Conservation (phyloP, 2,329 filamentous ascomycete species). For the Karstenula rhodostoma region DNA sequence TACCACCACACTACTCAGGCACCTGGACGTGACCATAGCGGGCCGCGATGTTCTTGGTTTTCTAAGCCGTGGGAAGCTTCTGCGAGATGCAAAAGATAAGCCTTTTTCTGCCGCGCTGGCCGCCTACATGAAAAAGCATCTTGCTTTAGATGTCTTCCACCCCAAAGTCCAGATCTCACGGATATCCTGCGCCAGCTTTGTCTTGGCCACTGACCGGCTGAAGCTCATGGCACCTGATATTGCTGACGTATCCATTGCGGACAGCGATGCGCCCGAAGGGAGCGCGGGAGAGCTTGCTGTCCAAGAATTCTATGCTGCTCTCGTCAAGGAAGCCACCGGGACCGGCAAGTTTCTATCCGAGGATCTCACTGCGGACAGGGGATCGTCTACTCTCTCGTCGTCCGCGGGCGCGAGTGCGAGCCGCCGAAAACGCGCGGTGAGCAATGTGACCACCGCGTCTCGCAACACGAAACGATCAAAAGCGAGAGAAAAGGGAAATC, state of each 20-base stretch:
- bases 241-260: constrained; percentile 32
- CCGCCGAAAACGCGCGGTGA: constrained; percentile 39
- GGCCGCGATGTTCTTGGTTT: constrained; percentile 51
- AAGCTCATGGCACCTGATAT: constrained; percentile 47
- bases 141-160: constrained; percentile 52
- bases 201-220: constrained; percentile 49
- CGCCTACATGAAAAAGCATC: constrained; percentile 50
- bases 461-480: constrained; percentile 37
- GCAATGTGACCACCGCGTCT: constrained; percentile 28
- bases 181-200: constrained; percentile 54
- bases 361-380: constrained; percentile 16
- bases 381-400: constrained; percentile 37
- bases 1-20: constrained; percentile 46
- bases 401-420: constrained; percentile 26
- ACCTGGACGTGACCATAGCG: constrained; percentile 54
- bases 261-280: constrained; percentile 31
- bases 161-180: constrained; percentile 51
- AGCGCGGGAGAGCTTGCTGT: constrained; percentile 44
- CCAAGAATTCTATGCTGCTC: constrained; percentile 39
- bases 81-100: constrained; percentile 22
- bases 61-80: constrained; percentile 36
- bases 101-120: constrained; percentile 53
- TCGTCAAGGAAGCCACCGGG: constrained; percentile 44
- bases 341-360: constrained; percentile 42
- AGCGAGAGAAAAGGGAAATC: constrained; percentile 32